phyloP scores from a whole-genome alignment of 768 basidiomycete species.

The Mycena belliarum region DNA sequence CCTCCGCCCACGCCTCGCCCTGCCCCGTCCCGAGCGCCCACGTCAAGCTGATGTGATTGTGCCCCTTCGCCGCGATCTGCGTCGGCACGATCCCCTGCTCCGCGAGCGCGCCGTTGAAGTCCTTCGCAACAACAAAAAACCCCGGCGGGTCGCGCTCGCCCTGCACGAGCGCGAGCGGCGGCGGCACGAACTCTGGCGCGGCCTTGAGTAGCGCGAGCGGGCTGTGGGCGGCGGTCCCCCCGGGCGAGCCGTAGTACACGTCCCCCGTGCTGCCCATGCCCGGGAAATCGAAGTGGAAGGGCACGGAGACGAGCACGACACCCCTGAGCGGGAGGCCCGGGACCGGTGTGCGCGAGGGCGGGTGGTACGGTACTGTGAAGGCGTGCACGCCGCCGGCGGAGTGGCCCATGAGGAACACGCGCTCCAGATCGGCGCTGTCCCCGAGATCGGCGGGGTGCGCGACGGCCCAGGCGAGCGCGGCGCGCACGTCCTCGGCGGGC shows the following conservation, averaged over 20 bases:
- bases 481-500: conserved; percentile 56
- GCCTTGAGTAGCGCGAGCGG: not conserved
- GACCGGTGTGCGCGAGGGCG: conserved; percentile 40
- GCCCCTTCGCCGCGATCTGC: too few species aligned
- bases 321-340: not conserved
- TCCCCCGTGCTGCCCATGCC: not conserved
- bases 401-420: conserved; percentile 56
- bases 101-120: not conserved
- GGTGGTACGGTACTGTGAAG: conserved; percentile 44
- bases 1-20: too few species aligned
- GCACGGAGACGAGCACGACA: not conserved
- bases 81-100: not conserved
- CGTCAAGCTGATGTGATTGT: too few species aligned
- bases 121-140: not conserved
- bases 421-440: conserved; percentile 40
- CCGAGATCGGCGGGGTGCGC: conserved; percentile 35
- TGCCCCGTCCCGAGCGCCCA: too few species aligned
- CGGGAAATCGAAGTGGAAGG: conserved; percentile 1
- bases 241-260: conserved; percentile 1
- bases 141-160: conserved; percentile 1
- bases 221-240: not conserved
- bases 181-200: not conserved
- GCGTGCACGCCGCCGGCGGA: conserved; percentile 61
- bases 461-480: conserved; percentile 58
- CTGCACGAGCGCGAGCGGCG: not conserved